Base-by-base conservation (phyloP, 257 asterid genomes). In the Phtheirospermum japonicum region DNA sequence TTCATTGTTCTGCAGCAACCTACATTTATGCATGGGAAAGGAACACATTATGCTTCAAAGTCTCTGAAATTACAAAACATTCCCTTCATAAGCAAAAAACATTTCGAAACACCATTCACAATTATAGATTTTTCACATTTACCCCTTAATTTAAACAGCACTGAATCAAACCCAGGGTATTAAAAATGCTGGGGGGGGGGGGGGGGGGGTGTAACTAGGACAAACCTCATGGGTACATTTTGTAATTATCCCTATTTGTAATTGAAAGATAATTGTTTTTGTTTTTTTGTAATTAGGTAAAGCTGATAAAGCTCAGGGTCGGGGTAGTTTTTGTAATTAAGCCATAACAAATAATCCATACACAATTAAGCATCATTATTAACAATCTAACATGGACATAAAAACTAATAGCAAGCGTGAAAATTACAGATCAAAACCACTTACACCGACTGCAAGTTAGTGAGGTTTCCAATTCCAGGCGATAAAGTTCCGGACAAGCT, bases 1-100 rank as follows among this genome's bases (percentile, higher is more conserved):
- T 9, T 74, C 95, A 76, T 93, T 93, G 82, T 93, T 93, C 68
- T 93, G 99, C 85, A 93, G 83, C 77, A 80, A 83, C 74, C 99
- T 93, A 75, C 71, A 73, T 11, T 45, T 37, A 23, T 36, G 23
- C 32, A 65, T 16, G n/a, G 48, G 8, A 34, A 59, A 58, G 11
- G 48, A 59, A 58, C 65, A 30, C 58, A 57, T 48, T 32, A 43
- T 30, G 48, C 14, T 7, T 10, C 6, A 23, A 50, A 50, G 57
- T 26, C 18, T 4, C 9, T 26, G 5, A 20, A 19, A 49, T 7
- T 49, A 43, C 19, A 43, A 43, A n/a, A n/a, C n/a, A n/a, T n/a
- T n/a, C n/a, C n/a, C n/a, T n/a, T n/a, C n/a, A n/a, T n/a, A n/a
- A n/a, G n/a, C n/a, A n/a, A n/a, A n/a, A n/a, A n/a, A n/a, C n/a